These are phyloP conservation scores for Claviceps purpurea DNA, from an alignment of 2,329 filamentous ascomycete species.

Conservation along the genomic window DNA sequence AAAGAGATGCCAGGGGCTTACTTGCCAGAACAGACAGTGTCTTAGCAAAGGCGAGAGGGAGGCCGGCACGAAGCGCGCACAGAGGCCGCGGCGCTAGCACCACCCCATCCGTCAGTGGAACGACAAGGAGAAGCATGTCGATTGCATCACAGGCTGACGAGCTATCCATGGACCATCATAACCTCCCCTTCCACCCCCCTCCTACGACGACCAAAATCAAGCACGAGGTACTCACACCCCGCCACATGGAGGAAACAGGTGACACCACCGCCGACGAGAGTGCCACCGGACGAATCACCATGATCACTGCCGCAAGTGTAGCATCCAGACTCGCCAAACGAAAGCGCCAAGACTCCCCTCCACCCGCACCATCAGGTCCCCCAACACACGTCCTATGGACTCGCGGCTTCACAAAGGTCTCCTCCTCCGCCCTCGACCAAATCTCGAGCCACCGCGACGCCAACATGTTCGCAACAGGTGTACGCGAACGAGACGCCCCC, in stretches of 20 bases:
- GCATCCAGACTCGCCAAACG: conserved; percentile 34
- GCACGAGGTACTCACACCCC: conserved; percentile 44
- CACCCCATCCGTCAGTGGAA: conserved; percentile 21
- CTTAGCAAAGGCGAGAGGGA: conserved; percentile 20
- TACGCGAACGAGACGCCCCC: conserved; percentile 62
- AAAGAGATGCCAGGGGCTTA: conserved; percentile 19
- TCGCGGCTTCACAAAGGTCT: conserved; percentile 61
- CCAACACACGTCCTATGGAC: conserved; percentile 62
- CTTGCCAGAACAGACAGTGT: conserved; percentile 12
- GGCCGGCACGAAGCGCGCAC: conserved; percentile 23
- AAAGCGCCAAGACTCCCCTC: conserved; percentile 39
- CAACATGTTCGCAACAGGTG: conserved; percentile 64
- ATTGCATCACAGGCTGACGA: conserved; percentile 35
- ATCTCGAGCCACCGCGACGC: conserved; percentile 65
- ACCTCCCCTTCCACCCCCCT: conserved; percentile 12
- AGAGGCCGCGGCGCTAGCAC: conserved; percentile 21
- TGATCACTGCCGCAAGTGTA: conserved; percentile 24
- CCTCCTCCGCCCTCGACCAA: conserved; percentile 59
- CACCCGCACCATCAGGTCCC: conserved; percentile 34
- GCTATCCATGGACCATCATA: conserved; percentile 26
- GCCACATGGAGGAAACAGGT: conserved; percentile 38
- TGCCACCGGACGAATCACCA: conserved; percentile 24
- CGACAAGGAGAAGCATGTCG: conserved; percentile 31
- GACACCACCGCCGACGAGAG: conserved; percentile 45
- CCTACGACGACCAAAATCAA: conserved; percentile 35